These are phyloP conservation scores for Furcasterigmium sp. DNA, from an alignment of 2,329 filamentous ascomycete species.

Conservation along the genomic window DNA sequence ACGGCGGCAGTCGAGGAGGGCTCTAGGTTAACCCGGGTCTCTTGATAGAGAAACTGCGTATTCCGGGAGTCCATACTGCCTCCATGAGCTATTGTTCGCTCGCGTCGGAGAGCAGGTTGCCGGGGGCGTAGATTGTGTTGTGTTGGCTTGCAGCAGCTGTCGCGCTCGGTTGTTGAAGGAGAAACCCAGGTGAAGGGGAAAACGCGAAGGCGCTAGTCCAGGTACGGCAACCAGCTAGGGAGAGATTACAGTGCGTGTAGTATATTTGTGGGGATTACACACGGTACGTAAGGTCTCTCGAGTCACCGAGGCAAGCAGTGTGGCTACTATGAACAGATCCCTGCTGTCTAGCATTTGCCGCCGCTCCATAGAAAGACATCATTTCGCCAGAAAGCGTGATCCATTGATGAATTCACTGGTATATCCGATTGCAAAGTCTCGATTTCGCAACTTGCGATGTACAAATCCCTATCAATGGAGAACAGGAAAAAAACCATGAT, in stretches of 20 bases:
- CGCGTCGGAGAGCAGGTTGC: conserved; percentile 4
- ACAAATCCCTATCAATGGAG: no score
- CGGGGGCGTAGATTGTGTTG: conserved; percentile 5
- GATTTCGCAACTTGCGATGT: no score
- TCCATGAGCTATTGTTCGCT: conserved; percentile 42
- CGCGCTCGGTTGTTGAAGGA: conserved; percentile 5
- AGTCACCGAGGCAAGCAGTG: no score
- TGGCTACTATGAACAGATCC: no score
- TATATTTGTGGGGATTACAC: no score
- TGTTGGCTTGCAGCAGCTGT: conserved; percentile 6
- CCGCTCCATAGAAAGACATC: no score
- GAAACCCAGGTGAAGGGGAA: background rate
- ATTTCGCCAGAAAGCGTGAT: no score
- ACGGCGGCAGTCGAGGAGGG: conserved; percentile 63
- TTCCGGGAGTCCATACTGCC: conserved; percentile 61
- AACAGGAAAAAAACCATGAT: no score
- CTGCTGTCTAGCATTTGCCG: no score
- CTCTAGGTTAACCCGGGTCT: conserved; percentile 80
- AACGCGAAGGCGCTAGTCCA: conserved; percentile 11
- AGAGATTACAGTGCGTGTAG: background rate
- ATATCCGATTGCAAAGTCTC: no score
- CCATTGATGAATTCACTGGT: no score
- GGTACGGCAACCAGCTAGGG: conserved; percentile 13
- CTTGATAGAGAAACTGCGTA: conserved; percentile 71
- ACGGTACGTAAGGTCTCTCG: no score